phyloP scores from a whole-genome alignment of 1,284 basidiomycete genomes.

The Pascua guehoae region DNA sequence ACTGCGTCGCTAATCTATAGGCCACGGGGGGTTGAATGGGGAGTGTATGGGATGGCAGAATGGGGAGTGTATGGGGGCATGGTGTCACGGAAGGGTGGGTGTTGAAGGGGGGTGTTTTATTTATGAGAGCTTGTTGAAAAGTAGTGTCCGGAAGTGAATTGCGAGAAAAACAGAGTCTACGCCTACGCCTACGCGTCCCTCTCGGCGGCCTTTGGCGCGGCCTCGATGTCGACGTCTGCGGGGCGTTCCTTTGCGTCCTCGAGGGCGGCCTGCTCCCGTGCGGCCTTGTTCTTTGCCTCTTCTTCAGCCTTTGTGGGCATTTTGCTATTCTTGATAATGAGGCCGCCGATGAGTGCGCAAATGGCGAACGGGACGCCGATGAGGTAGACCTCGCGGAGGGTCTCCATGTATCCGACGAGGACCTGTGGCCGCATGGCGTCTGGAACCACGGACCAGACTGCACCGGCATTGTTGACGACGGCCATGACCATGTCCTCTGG shows the following conservation, averaged over 20 bases:
- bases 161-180: too few species aligned
- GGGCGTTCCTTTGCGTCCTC: constrained; percentile 63
- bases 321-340: constrained; percentile 38
- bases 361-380: constrained; percentile 40
- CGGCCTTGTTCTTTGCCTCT: not conserved
- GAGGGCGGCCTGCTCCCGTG: not conserved
- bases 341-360: constrained; percentile 29
- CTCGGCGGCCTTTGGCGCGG: constrained; percentile 73
- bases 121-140: too few species aligned
- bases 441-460: constrained; percentile 36
- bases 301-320: constrained; percentile 24
- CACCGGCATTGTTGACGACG: constrained; percentile 33
- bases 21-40: too few species aligned
- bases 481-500: constrained; percentile 16
- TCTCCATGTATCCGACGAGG: constrained; percentile 40
- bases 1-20: too few species aligned
- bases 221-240: constrained; percentile 80
- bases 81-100: too few species aligned
- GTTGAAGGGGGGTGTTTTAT: too few species aligned
- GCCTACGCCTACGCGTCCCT: constrained; percentile 58
- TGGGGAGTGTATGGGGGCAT: too few species aligned
- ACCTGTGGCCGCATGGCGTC: constrained; percentile 24
- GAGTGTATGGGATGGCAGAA: too few species aligned
- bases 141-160: too few species aligned
- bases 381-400: constrained; percentile 38